phyloP scores from a whole-genome alignment of 768 basidiomycete genomes.

The Xerocomus spinulosus region DNA sequence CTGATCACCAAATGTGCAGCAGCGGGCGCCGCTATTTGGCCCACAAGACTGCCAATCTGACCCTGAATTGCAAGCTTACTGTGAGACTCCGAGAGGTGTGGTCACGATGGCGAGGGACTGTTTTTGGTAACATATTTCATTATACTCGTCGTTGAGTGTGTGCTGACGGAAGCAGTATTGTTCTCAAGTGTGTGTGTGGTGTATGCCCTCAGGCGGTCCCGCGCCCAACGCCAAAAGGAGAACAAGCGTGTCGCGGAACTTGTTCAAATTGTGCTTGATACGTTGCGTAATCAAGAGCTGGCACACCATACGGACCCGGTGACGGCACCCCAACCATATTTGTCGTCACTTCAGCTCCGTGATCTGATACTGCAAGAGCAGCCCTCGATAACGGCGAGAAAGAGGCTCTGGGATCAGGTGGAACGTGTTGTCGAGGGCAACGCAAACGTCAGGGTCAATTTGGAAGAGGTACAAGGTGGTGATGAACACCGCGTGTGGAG shows the following conservation, averaged over 20 bases:
- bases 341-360: conserved; percentile 83
- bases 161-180: conserved; percentile 28
- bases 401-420: conserved; percentile 75
- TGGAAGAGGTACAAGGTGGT: conserved; percentile 79
- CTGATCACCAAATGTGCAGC: conserved; percentile 16
- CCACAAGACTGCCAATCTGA: conserved; percentile 63
- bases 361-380: conserved; percentile 82
- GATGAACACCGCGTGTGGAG: conserved; percentile 90
- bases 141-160: conserved; percentile 6
- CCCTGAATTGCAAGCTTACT: conserved; percentile 59
- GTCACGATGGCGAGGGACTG: conserved; percentile 60
- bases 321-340: conserved; percentile 64
- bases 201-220: conserved; percentile 25
- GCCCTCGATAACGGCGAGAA: conserved; percentile 62
- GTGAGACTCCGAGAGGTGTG: conserved; percentile 65
- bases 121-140: conserved; percentile 46
- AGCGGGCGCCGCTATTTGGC: conserved; percentile 76
- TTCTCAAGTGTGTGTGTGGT: conserved; percentile 13
- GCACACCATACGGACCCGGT: conserved; percentile 81
- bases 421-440: conserved; percentile 86
- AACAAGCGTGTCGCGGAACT: conserved; percentile 63
- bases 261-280: conserved; percentile 75
- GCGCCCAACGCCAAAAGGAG: conserved; percentile 53
- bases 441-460: conserved; percentile 80
- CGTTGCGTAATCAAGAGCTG: conserved; percentile 77